A percentile compares a stretch with the other conserved stretches of the same genome.
Conservation (phyloP, 2,329 filamentous ascomycete genomes). For the Epichloe glyceriae region DNA sequence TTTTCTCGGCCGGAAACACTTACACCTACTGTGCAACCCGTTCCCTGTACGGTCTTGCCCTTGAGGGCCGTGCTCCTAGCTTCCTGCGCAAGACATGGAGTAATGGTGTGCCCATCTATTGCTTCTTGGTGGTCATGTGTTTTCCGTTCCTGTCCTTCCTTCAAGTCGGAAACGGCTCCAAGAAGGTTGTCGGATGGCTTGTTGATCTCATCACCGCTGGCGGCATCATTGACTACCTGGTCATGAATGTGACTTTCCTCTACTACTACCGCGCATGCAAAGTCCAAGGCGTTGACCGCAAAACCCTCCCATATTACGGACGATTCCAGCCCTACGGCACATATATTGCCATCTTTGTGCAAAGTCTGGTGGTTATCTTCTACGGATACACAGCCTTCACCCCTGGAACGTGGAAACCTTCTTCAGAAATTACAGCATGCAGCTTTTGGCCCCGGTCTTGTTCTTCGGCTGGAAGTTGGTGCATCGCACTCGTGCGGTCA, state of each 20-base stretch:
- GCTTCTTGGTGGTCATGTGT: constrained; percentile 38
- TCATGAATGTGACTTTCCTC: constrained; percentile 34
- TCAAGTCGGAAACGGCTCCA: constrained; percentile 33
- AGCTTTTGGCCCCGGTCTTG: constrained; percentile 37
- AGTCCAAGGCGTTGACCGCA: constrained; percentile 39
- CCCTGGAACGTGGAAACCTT: constrained; percentile 35
- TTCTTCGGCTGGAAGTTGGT: constrained; percentile 51
- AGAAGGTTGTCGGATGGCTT: constrained; percentile 39
- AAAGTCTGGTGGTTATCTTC: constrained; percentile 30
- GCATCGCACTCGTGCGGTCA: constrained; percentile 43
- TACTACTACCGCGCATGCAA: constrained; percentile 38
- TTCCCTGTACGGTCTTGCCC: constrained; percentile 36
- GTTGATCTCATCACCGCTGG: constrained; percentile 43
- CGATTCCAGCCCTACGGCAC: constrained; percentile 47
- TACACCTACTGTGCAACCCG: constrained; percentile 39
- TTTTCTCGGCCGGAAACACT: constrained; percentile 35
- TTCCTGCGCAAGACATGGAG: constrained; percentile 45
- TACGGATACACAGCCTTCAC: constrained; percentile 44
- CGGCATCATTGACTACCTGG: constrained; percentile 49
- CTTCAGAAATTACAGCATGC: constrained; percentile 44
- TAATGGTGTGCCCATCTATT: constrained; percentile 48
- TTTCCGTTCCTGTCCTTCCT: constrained; percentile 42
- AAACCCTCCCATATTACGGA: constrained; percentile 41
- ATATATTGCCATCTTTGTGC: constrained; percentile 30
- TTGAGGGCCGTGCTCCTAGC: constrained; percentile 34